These are phyloP conservation scores for Podaxis rugospora DNA, from an alignment of 768 basidiomycete genomes.

Conservation along the genomic window DNA sequence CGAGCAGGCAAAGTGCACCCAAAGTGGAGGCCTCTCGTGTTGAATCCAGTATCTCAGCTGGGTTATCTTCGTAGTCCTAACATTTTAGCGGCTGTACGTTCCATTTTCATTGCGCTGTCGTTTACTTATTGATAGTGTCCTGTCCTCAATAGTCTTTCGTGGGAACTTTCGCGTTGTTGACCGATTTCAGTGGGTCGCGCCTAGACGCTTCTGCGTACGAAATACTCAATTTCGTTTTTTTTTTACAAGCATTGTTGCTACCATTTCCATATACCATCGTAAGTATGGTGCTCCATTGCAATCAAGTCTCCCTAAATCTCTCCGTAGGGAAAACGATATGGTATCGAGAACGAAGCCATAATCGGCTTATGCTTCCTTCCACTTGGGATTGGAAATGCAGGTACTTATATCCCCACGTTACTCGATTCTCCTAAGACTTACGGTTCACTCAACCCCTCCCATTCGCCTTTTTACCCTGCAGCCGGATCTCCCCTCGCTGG, in stretches of 20 bases:
- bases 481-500: constrained; percentile 62
- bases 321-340: constrained; percentile 51
- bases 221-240: not conserved
- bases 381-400: constrained; percentile 52
- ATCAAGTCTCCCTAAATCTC: not conserved
- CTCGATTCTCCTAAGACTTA: not conserved
- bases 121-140: not conserved
- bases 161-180: constrained; percentile 20
- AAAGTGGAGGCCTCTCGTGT: constrained; percentile 28
- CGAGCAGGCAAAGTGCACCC: constrained; percentile 14
- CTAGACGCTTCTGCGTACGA: not conserved
- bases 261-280: constrained; percentile 69
- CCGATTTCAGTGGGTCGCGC: constrained; percentile 34
- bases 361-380: constrained; percentile 61
- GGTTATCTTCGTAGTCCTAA: constrained; percentile 51
- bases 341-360: constrained; percentile 50
- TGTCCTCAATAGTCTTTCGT: constrained; percentile 14
- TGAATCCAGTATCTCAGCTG: constrained; percentile 53
- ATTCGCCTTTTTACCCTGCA: constrained; percentile 16
- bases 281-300: constrained; percentile 17
- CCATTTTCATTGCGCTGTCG: constrained; percentile 16
- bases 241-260: constrained; percentile 41
- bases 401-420: constrained; percentile 28
- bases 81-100: constrained; percentile 43
- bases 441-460: not conserved